Conservation (phyloP, 345 rosid genomes). For the Euphorbia tirucalli region DNA sequence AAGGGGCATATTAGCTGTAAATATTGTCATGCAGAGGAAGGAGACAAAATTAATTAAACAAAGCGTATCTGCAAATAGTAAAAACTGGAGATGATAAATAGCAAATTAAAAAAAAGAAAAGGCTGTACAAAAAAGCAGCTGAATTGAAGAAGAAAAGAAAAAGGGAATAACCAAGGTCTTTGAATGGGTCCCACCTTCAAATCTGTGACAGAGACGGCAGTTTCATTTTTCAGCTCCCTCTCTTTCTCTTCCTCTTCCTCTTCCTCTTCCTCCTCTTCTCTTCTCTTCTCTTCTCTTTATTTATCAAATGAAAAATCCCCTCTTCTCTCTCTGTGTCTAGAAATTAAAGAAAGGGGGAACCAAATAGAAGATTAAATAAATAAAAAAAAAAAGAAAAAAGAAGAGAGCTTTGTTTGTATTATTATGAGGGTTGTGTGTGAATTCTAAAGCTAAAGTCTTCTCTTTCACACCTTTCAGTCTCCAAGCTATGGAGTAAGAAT, state of each 20-base stretch:
- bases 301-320: too few relatives aligned
- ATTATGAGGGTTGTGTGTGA: constrained; percentile 49
- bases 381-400: too few relatives aligned
- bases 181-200: constrained; percentile 54
- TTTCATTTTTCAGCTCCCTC: constrained; percentile 51
- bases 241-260: neutral
- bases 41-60: neutral
- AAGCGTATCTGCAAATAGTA: neutral
- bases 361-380: neutral
- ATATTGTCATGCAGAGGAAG: neutral
- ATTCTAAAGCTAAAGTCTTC: constrained; percentile 57
- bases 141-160: constrained; percentile 16
- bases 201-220: constrained; percentile 69
- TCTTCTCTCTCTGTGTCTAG: neutral
- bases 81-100: neutral
- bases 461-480: constrained; percentile 73
- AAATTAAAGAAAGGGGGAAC: neutral
- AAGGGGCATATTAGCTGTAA: neutral
- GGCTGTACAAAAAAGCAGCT: neutral
- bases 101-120: neutral
- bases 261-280: neutral
- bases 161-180: constrained; percentile 49
- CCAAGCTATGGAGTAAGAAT: constrained; percentile 41
- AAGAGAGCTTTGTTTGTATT: constrained; percentile 49
- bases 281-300: neutral